Evolutionary conservation across 257 asterid species (phyloP), one percentile per base, ranked within the genome.

Genomic region (Lycium barbarum): DNA sequence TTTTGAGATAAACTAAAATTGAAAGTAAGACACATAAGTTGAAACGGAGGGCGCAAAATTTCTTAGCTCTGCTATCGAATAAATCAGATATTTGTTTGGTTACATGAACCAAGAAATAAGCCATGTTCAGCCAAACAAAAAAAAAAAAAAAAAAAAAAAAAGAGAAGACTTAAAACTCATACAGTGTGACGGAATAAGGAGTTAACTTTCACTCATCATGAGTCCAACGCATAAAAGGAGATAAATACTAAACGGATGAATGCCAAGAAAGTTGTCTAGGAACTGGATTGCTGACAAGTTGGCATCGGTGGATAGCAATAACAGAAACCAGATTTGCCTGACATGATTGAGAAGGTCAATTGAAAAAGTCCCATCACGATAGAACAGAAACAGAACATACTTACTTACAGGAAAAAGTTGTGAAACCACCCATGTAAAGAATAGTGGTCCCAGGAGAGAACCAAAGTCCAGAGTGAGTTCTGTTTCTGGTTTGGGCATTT

Each of bases 361-460:
- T 65, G 17, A 20, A 85, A 18, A 35, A 81, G n/a, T 51, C 45
- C 81, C 47, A 47, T 59, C 68, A 63, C 2, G 12, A 70, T 76
- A 76, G 63, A 66, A 54, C 66, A 76, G 61, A 51, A 38, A 58
- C 62, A 76, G 57, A 53, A 38, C 47, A 72, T 85, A 43, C 79
- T 15, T 91, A 97, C 99, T n/a, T n/a, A n/a, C n/a, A 58, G 98
- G 98, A 90, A 97, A 97, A 79, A 95, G 90, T 62, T 93, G 93
- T 58, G 94, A 61, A 73, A 94, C 90, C 84, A 95, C 95, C 96
- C 97, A 94, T 6, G 99, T 89, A 89, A 93, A 95, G 92, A 97
- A 97, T 80, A 97, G 94, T 83, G 98, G 95, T 85, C 99, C 98
- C 67, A 97, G 98, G 67, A 97, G 95, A 84, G 98, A 95, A 82